These are phyloP conservation scores for Hyphochytrium catenoides DNA, from an alignment of 352 stramenopile species.

Conservation along the genomic window DNA sequence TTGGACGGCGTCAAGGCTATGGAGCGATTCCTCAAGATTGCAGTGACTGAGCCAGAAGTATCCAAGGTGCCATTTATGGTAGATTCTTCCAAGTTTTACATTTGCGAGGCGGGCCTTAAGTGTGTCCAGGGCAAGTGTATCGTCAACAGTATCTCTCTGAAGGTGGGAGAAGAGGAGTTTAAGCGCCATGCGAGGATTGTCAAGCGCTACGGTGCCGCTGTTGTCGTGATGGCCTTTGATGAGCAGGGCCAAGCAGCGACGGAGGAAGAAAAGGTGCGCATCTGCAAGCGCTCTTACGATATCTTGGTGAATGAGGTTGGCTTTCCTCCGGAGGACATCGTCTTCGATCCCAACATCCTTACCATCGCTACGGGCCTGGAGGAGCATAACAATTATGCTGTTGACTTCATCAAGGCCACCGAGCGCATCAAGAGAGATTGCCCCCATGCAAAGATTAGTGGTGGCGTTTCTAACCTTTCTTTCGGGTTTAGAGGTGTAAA, in stretches of 20 bases:
- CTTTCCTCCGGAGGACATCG: slow-evolving; percentile 90
- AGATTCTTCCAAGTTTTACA: slow-evolving; percentile 92
- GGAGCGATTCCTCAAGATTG: slow-evolving; percentile 93
- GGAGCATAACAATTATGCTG: slow-evolving; percentile 90
- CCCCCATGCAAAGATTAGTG: slow-evolving; percentile 84
- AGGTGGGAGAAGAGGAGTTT: slow-evolving; percentile 88
- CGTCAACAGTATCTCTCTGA: slow-evolving; percentile 91
- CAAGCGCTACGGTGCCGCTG: slow-evolving; percentile 78
- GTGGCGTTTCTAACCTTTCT: slow-evolving; percentile 86
- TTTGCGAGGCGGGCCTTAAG: slow-evolving; percentile 88
- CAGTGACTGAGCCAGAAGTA: slow-evolving; percentile 82
- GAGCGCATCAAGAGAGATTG: slow-evolving; percentile 83
- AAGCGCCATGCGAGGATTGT: slow-evolving; percentile 78
- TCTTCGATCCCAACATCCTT: slow-evolving; percentile 94
- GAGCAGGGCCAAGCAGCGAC: slow-evolving; percentile 86
- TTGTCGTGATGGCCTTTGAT: slow-evolving; percentile 95
- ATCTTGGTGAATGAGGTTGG: slow-evolving; percentile 78
- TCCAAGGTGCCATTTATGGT: slow-evolving; percentile 92
- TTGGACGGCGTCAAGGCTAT: slow-evolving; percentile 82
- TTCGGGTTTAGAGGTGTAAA: slow-evolving; percentile 93
- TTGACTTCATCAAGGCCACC: slow-evolving; percentile 91
- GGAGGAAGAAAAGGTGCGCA: slow-evolving; percentile 81
- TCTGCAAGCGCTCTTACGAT: slow-evolving; percentile 95
- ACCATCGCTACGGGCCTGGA: slow-evolving; percentile 92
- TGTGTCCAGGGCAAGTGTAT: slow-evolving; percentile 91